Evolutionary conservation across 352 stramenopile genomes (phyloP).

Genomic region (Phytophthora citricola): DNA sequence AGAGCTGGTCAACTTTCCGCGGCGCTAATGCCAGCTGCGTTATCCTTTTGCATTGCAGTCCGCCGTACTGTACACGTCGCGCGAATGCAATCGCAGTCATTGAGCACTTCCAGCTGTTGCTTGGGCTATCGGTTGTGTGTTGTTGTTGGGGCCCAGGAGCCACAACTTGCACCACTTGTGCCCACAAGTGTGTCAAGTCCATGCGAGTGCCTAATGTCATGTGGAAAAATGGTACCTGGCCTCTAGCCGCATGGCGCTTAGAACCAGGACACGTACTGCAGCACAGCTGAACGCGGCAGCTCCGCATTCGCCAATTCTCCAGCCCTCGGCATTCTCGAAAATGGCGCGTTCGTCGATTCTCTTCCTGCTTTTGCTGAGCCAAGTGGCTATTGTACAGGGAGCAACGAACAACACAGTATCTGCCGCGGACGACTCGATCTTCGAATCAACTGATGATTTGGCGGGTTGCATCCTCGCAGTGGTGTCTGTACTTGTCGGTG

Average conservation of each 20-base stretch:
- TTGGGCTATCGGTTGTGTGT: constrained; percentile 12
- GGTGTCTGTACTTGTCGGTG: constrained; percentile 39
- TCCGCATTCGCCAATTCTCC: constrained; percentile 30
- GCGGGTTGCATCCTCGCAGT: constrained; percentile 37
- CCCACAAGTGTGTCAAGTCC: constrained; percentile 13
- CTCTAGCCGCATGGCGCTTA: constrained; percentile 28
- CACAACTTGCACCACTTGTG: constrained; percentile 16
- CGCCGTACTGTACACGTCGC: background rate
- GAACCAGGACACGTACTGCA: constrained; percentile 13
- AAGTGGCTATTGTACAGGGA: constrained; percentile 17
- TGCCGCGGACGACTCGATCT: constrained; percentile 34
- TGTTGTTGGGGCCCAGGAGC: constrained; percentile 19
- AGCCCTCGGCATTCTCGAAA: constrained; percentile 1
- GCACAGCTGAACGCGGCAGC: background rate
- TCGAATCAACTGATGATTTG: constrained; percentile 34
- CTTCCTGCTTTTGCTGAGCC: constrained; percentile 19
- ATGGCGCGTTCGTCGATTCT: constrained; percentile 25
- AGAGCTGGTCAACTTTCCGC: constrained; percentile 15
- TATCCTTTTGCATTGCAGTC: constrained; percentile 22
- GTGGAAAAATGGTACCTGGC: constrained; percentile 31
- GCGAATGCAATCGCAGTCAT: constrained; percentile 9
- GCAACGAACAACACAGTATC: constrained; percentile 15
- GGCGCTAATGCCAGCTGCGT: constrained; percentile 20
- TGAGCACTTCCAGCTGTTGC: constrained; percentile 17
- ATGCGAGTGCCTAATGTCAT: constrained; percentile 17